These are phyloP conservation scores for Mortierella hygrophila DNA, from an alignment of 192 early-diverging fungal genomes.

Conservation along the genomic window DNA sequence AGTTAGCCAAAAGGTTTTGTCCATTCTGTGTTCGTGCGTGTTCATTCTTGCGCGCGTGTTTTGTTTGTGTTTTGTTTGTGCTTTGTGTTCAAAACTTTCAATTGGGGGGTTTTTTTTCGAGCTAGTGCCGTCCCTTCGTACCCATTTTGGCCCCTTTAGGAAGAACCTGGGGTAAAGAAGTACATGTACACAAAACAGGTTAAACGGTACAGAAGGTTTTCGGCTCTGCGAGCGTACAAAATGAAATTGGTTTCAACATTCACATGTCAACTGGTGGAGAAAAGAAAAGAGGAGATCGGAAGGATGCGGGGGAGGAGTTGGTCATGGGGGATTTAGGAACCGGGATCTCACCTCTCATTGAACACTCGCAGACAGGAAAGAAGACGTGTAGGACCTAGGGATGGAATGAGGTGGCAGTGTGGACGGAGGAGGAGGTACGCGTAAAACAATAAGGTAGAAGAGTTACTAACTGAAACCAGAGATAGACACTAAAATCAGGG, in stretches of 20 bases:
- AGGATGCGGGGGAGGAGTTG: not conserved
- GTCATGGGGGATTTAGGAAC: not conserved
- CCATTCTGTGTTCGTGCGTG: not conserved
- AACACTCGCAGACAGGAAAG: no score
- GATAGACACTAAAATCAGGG: no score
- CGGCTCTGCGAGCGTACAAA: not conserved
- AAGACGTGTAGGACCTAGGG: no score
- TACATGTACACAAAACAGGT: not conserved
- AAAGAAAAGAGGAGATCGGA: constrained; percentile 2
- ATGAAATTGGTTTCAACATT: not conserved
- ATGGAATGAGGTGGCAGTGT: no score
- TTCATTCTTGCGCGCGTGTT: not conserved
- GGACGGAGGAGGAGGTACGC: no score
- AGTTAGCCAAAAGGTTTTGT: not conserved
- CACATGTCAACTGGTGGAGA: not conserved
- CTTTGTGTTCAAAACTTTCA: not conserved
- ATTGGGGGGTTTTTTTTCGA: not conserved
- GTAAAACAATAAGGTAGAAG: no score
- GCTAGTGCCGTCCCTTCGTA: not conserved
- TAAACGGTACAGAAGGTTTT: not conserved
- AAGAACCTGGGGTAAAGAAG: constrained; percentile 5
- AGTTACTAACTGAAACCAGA: no score
- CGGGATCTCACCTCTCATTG: no score
- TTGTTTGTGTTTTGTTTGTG: not conserved
- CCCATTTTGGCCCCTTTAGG: not conserved